These are phyloP conservation scores for Fraxinus paxiana DNA, from an alignment of 305 asterid genomes.

Conservation along the genomic window DNA sequence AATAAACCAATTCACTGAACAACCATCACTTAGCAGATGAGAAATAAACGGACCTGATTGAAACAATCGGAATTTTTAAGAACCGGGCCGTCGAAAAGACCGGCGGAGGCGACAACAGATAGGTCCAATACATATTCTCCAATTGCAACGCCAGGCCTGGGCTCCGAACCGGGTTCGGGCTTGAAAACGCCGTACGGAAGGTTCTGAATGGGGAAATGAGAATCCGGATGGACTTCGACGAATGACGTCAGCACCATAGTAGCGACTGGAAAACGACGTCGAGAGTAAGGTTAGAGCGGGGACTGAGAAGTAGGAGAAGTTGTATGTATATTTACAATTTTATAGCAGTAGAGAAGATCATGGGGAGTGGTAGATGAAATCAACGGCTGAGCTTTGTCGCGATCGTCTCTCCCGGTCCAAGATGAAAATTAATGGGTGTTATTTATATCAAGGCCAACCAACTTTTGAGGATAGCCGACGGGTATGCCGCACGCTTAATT, in stretches of 20 bases:
- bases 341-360: background rate
- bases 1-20: background rate
- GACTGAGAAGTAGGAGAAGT: background rate
- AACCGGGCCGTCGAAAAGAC: slow-evolving; percentile 70
- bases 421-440: background rate
- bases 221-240: slow-evolving; percentile 66
- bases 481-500: background rate
- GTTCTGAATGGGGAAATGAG: slow-evolving; percentile 92
- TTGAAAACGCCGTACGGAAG: slow-evolving; percentile 90
- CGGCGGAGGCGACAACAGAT: slow-evolving; percentile 56
- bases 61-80: slow-evolving; percentile 72
- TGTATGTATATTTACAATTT: background rate
- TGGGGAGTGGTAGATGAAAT: background rate
- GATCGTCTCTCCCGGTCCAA: background rate
- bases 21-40: background rate
- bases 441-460: background rate
- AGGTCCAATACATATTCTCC: slow-evolving; percentile 81
- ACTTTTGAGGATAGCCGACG: background rate
- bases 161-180: slow-evolving; percentile 44
- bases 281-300: background rate
- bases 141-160: slow-evolving; percentile 81
- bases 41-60: slow-evolving; percentile 50
- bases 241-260: slow-evolving; percentile 71
- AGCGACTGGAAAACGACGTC: background rate
- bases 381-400: background rate